phyloP scores from a whole-genome alignment of 2,329 filamentous ascomycete genomes.

The Ophiostoma himal-ulmi region DNA sequence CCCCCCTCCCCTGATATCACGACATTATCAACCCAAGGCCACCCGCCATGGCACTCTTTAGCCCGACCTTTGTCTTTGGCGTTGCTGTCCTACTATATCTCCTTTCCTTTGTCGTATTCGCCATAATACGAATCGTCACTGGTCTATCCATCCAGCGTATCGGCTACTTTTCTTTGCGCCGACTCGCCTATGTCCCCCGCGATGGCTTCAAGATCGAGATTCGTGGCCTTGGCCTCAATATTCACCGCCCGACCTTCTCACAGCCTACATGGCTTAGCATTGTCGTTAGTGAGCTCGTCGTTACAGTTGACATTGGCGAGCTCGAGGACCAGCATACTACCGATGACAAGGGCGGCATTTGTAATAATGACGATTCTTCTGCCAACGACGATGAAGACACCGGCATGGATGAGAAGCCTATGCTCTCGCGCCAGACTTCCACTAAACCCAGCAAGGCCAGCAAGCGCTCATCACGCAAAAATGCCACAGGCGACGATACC shows the following conservation, averaged over 20 bases:
- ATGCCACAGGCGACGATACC: background rate
- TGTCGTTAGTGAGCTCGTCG: conserved; percentile 74
- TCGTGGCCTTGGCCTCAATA: conserved; percentile 75
- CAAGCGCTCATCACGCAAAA: background rate
- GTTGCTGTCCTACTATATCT: conserved; percentile 81
- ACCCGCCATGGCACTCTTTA: conserved; percentile 57
- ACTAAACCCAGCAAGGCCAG: background rate
- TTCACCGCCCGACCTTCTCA: conserved; percentile 92
- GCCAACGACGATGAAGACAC: background rate
- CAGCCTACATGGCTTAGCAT: conserved; percentile 96
- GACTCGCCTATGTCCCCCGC: conserved; percentile 80
- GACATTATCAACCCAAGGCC: background rate
- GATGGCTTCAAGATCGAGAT: conserved; percentile 89
- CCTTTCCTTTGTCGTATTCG: conserved; percentile 87
- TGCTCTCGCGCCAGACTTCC: background rate
- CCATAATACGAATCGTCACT: conserved; percentile 83
- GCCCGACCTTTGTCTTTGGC: conserved; percentile 79
- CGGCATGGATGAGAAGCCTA: background rate
- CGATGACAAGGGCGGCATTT: conserved; percentile 28
- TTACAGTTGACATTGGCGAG: conserved; percentile 72
- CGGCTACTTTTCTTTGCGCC: conserved; percentile 84
- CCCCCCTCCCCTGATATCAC: background rate
- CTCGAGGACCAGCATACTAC: conserved; percentile 48
- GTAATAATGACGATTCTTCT: conserved; percentile 11
- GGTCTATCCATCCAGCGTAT: conserved; percentile 94